These are phyloP conservation scores for Naganishia cerealis DNA, from an alignment of 1,284 basidiomycete genomes.

Conservation along the genomic window DNA sequence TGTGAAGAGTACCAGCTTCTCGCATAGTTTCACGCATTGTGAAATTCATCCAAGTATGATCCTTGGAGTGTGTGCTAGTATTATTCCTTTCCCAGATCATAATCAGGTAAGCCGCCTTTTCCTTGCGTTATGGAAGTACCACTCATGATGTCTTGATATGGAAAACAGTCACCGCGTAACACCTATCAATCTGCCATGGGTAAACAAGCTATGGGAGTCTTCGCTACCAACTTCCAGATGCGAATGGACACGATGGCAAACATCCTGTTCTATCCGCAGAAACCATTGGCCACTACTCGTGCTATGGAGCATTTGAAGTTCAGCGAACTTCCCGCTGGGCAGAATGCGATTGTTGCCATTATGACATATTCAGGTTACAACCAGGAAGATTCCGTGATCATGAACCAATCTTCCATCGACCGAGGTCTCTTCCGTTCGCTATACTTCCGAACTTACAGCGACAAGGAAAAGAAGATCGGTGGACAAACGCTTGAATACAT, in stretches of 20 bases:
- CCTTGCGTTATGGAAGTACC: background rate
- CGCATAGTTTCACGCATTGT: constrained; percentile 96
- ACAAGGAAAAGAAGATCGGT: constrained; percentile 95
- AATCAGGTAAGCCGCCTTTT: constrained; percentile 72
- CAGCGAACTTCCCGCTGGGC: constrained; percentile 93
- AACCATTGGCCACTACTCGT: constrained; percentile 94
- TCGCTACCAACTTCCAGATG: constrained; percentile 93
- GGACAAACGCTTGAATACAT: constrained; percentile 91
- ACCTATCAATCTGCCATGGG: constrained; percentile 99
- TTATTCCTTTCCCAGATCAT: constrained; percentile 99
- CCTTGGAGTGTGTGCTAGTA: constrained; percentile 94
- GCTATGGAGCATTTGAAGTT: constrained; percentile 99
- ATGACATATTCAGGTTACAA: constrained; percentile 99
- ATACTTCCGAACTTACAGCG: constrained; percentile 97
- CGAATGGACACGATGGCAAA: constrained; percentile 99
- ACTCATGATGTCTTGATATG: background rate
- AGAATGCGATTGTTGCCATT: constrained; percentile 98
- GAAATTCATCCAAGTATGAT: constrained; percentile 99
- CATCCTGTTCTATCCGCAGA: constrained; percentile 97
- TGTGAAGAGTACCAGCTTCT: constrained; percentile 74
- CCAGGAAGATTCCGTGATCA: constrained; percentile 99
- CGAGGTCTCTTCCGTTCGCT: constrained; percentile 97
- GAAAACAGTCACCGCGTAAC: constrained; percentile 87
- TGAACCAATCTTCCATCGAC: constrained; percentile 99
- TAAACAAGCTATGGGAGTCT: constrained; percentile 99